Evolutionary conservation across 2,329 filamentous ascomycete species (phyloP), one percentile per base, ranked within the genome.

Genomic region (Ustilaginoidea virens): DNA sequence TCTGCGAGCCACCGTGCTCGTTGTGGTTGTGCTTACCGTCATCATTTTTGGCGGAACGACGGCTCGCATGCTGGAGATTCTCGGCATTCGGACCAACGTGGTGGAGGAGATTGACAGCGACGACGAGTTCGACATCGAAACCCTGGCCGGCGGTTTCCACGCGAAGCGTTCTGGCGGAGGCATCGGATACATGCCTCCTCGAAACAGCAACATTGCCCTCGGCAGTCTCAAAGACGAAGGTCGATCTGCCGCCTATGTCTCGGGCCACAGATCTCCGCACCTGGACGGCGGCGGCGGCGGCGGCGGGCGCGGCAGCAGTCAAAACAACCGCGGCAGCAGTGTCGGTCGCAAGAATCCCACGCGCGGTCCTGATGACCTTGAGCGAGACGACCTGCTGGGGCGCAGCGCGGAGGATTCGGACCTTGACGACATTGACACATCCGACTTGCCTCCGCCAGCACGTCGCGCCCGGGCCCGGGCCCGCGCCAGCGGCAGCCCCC

Each of bases 31-130:
- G 43, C 61, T 98, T 35, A 96, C 90, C 0, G 90, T 98, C 43
- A 98, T 98, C 54, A 96, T 98, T 37, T 98, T 98, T 44, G 90
- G 90, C 31, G 90, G 90, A 29, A 98, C 90, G 5, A 98, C 90
- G 1, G 86, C 87, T 9, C 78, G 87, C 32, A 98, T 98, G 90
- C 63, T 98, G 12, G 90, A 98, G 51, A 98, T 98, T 31, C 60
- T 96, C 11, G 80, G 85, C n/a, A 98, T 98, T 36, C 74, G 83
- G 32, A 98, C 87, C 0, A 90, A 90, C 1, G 87, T 98, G 1
- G 81, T 94, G 1, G 90, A 98, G 44, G 90, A 98, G 49, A 80
- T 92, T 25, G 90, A 98, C 49, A 93, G 83, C 25, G 90, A 98
- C 47, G 90, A 98, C 47, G 90, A 98, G 52, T 98, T 98, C 44